Evolutionary conservation across 148 eudicot genomes (phyloP).

Genomic region (Nepenthes gracilis): DNA sequence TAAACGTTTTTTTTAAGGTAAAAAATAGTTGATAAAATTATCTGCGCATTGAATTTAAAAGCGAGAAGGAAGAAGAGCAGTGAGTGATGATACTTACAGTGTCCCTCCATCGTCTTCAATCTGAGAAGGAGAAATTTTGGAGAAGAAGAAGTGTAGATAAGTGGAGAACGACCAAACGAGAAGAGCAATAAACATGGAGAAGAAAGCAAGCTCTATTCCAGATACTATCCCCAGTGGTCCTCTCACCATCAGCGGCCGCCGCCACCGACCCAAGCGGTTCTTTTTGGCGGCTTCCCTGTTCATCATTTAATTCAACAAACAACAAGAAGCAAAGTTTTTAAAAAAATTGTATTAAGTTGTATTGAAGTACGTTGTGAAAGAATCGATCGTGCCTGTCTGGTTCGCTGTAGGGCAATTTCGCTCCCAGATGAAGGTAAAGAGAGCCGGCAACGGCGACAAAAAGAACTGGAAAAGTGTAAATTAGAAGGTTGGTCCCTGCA

Average conservation of each 20-base stretch:
- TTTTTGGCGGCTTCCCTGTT: constrained; percentile 14
- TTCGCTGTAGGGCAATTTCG: constrained; percentile 6
- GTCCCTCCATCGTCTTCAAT: constrained; percentile 18
- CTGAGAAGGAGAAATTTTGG: constrained; percentile 16
- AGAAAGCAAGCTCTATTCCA: constrained; percentile 46
- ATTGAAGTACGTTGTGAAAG: too few relatives aligned
- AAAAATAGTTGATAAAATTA: background rate
- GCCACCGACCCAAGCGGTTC: constrained; percentile 22
- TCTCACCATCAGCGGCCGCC: constrained; percentile 45
- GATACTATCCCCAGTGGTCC: constrained; percentile 70
- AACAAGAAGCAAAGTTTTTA: background rate
- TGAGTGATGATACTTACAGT: constrained; percentile 24
- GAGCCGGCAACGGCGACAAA: constrained; percentile 53
- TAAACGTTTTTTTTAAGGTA: too few relatives aligned
- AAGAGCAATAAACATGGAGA: constrained; percentile 69
- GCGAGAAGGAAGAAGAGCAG: too few relatives aligned
- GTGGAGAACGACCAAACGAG: constrained; percentile 45
- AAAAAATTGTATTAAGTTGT: background rate
- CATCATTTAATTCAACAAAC: background rate
- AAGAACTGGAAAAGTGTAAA: constrained; percentile 61
- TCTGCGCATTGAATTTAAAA: background rate
- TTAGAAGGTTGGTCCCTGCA: constrained; percentile 49
- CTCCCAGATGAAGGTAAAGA: constrained; percentile 50
- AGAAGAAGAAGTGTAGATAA: constrained; percentile 34
- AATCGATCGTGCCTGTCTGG: background rate